phyloP scores from a whole-genome alignment of 1,139 yeast species.

The Casaregolazyma lundiana region DNA sequence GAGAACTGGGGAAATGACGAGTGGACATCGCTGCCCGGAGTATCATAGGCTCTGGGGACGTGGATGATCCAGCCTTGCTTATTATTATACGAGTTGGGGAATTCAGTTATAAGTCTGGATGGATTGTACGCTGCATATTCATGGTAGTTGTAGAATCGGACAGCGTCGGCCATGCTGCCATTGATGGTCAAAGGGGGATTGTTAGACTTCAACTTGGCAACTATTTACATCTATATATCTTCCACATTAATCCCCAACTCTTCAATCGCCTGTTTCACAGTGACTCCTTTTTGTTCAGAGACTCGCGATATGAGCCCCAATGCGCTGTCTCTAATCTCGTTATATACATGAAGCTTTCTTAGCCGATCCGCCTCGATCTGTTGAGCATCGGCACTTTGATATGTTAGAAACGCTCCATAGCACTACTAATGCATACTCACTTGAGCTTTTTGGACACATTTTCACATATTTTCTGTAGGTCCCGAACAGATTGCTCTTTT shows the following conservation, averaged over 20 bases:
- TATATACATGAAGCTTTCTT: conserved; percentile 41
- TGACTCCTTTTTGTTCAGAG: conserved; percentile 45
- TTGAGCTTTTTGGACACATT: background rate
- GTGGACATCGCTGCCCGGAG: conserved; percentile 22
- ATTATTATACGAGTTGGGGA: conserved; percentile 50
- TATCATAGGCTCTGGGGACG: conserved; percentile 49
- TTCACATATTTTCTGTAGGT: background rate
- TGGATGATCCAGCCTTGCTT: conserved; percentile 50
- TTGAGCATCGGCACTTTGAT: conserved; percentile 14
- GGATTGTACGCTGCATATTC: conserved; percentile 20
- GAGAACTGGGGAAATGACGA: conserved; percentile 53
- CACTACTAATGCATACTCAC: background rate
- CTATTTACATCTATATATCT: background rate
- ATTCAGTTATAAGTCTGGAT: conserved; percentile 17
- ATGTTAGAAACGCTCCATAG: background rate
- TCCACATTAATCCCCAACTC: conserved; percentile 28
- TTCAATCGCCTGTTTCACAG: conserved; percentile 41
- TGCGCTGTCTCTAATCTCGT: conserved; percentile 50
- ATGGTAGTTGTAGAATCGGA: conserved; percentile 28
- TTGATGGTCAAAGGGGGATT: background rate
- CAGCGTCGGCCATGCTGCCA: background rate
- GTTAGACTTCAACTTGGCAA: no score
- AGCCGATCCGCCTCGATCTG: conserved; percentile 43
- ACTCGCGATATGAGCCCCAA: conserved; percentile 47
- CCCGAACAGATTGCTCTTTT: background rate